Percentiles rank a stretch among this genome's conserved stretches.
Conservation (phyloP, 257 asterid species). For the Rauvolfia tetraphylla region DNA sequence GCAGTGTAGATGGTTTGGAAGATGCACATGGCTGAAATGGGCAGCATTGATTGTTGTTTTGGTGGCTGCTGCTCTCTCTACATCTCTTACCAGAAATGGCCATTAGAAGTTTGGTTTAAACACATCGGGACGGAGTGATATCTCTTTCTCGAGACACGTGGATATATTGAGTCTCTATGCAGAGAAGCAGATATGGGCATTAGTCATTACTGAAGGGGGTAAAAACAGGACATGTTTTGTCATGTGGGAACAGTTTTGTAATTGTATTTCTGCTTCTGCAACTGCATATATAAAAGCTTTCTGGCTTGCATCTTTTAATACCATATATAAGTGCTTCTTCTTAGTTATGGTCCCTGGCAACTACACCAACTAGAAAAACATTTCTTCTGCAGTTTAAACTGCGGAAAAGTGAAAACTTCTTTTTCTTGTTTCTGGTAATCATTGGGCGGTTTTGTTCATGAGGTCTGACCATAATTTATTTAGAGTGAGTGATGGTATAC, state of each 20-base stretch:
- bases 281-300: constrained; percentile 6
- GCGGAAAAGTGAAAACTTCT: too few species aligned
- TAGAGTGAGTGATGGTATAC: too few species aligned
- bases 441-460: too few species aligned
- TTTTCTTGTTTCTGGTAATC: too few species aligned
- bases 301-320: not conserved
- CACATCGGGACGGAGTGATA: constrained; percentile 3
- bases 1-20: not conserved
- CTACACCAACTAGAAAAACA: too few species aligned
- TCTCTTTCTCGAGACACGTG: not conserved
- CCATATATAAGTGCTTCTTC: not conserved
- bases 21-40: constrained; percentile 4
- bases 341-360: not conserved
- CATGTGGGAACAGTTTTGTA: constrained; percentile 3
- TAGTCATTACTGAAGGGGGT: not conserved
- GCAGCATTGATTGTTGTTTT: constrained; percentile 6
- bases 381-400: too few species aligned
- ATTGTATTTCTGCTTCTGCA: not conserved
- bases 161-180: not conserved
- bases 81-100: not conserved
- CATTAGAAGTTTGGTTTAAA: not conserved
- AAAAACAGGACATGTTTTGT: not conserved
- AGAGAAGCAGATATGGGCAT: constrained; percentile 7
- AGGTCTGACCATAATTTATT: too few species aligned
- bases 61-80: constrained; percentile 6